phyloP scores from a whole-genome alignment of 2,329 filamentous ascomycete species.

The Sclerotinia glacialis region DNA sequence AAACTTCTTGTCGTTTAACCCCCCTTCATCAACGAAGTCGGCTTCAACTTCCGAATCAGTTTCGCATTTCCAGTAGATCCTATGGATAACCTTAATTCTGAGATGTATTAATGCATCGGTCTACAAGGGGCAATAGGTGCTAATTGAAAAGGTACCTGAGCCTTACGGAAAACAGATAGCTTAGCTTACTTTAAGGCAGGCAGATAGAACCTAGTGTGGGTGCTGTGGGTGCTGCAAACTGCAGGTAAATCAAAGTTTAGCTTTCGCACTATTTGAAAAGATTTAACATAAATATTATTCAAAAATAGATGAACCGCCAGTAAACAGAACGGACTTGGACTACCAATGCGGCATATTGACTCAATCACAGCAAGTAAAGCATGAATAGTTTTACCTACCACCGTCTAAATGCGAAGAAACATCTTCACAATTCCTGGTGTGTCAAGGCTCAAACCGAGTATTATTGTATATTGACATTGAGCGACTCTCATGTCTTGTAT shows the following conservation, averaged over 20 bases:
- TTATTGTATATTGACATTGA: background rate
- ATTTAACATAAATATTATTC: too few species aligned
- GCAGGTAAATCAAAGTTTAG: constrained; percentile 1
- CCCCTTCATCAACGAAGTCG: constrained; percentile 4
- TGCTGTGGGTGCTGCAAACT: background rate
- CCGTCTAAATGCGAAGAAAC: background rate
- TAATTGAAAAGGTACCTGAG: constrained; percentile 7
- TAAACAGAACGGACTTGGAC: background rate
- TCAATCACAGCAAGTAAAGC: background rate
- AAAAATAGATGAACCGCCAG: too few species aligned
- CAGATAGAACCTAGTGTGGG: background rate
- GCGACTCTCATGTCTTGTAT: background rate
- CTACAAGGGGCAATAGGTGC: background rate
- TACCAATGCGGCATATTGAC: background rate
- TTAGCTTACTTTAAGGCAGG: background rate
- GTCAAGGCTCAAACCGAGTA: background rate
- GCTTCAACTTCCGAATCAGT: background rate
- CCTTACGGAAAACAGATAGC: constrained; percentile 8
- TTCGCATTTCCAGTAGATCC: background rate
- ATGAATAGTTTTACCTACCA: background rate
- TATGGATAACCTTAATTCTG: constrained; percentile 13
- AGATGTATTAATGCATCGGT: constrained; percentile 3
- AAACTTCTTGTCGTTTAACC: background rate
- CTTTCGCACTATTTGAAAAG: too few species aligned
- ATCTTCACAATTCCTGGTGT: background rate